phyloP scores from a whole-genome alignment of 2,329 filamentous ascomycete species.

The Neofusicoccum sp. region DNA sequence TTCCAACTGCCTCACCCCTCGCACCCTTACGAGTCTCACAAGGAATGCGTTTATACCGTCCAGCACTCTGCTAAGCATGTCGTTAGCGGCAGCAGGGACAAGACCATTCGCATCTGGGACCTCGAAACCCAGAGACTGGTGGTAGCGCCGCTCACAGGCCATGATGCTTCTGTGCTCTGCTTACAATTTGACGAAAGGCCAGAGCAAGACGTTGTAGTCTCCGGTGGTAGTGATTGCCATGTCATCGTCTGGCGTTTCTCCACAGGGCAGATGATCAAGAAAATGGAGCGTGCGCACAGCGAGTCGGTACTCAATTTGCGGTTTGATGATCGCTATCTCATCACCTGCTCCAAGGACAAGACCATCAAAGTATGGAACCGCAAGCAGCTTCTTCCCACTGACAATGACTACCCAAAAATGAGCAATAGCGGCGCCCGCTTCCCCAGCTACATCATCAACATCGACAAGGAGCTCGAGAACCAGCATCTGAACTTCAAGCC shows the following conservation, averaged over 20 bases:
- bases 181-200: constrained; percentile 90
- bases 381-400: constrained; percentile 42
- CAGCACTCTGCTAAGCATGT: constrained; percentile 84
- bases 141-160: constrained; percentile 70
- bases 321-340: constrained; percentile 86
- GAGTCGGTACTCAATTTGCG: constrained; percentile 93
- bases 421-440: constrained; percentile 45
- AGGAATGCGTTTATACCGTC: constrained; percentile 91
- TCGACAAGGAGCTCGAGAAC: constrained; percentile 36
- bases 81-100: constrained; percentile 90
- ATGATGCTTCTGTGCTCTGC: constrained; percentile 85
- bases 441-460: constrained; percentile 56
- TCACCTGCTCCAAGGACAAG: constrained; percentile 97
- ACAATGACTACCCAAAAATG: constrained; percentile 35
- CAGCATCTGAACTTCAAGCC: constrained; percentile 50
- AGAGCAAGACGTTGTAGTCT: constrained; percentile 88
- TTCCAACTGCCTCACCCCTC: constrained; percentile 88
- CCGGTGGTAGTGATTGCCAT: constrained; percentile 87
- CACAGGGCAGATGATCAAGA: constrained; percentile 78
- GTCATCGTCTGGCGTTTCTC: constrained; percentile 94
- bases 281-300: constrained; percentile 71
- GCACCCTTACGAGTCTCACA: constrained; percentile 77
- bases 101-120: constrained; percentile 86
- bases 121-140: constrained; percentile 76
- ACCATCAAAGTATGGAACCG: constrained; percentile 96